These are phyloP conservation scores for Scleroderma bovista DNA, from an alignment of 768 basidiomycete genomes.

Conservation along the genomic window DNA sequence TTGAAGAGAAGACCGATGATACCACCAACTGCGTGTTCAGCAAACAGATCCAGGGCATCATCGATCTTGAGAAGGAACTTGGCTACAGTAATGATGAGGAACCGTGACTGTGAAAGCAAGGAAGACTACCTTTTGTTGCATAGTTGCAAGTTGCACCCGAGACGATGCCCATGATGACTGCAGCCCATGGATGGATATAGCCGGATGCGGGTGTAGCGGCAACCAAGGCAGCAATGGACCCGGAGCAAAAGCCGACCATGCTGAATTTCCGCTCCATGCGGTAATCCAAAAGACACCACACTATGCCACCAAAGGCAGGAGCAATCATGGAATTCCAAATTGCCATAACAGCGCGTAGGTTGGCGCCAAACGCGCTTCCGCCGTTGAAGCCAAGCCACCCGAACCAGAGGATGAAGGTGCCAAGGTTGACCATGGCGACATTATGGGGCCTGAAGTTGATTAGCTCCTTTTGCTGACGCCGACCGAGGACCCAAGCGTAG, in stretches of 20 bases:
- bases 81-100: constrained; percentile 36
- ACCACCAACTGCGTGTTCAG: constrained; percentile 85
- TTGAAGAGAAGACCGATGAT: constrained; percentile 70
- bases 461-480: constrained; percentile 65
- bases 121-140: constrained; percentile 63
- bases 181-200: constrained; percentile 70
- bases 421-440: constrained; percentile 75
- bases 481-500: constrained; percentile 82
- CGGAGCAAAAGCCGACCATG: constrained; percentile 88
- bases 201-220: constrained; percentile 88
- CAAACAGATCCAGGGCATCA: constrained; percentile 89
- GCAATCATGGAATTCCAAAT: constrained; percentile 87
- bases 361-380: constrained; percentile 83
- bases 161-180: constrained; percentile 70
- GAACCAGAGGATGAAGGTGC: constrained; percentile 84
- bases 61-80: constrained; percentile 70
- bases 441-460: constrained; percentile 85
- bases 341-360: constrained; percentile 79
- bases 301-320: constrained; percentile 74
- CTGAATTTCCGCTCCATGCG: constrained; percentile 76
- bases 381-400: constrained; percentile 91
- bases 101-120: not conserved
- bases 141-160: constrained; percentile 75
- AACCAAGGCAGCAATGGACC: constrained; percentile 84
- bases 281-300: constrained; percentile 81